phyloP scores from a whole-genome alignment of 2,329 filamentous ascomycete species.

The Plectosphaerella cucumerina region DNA sequence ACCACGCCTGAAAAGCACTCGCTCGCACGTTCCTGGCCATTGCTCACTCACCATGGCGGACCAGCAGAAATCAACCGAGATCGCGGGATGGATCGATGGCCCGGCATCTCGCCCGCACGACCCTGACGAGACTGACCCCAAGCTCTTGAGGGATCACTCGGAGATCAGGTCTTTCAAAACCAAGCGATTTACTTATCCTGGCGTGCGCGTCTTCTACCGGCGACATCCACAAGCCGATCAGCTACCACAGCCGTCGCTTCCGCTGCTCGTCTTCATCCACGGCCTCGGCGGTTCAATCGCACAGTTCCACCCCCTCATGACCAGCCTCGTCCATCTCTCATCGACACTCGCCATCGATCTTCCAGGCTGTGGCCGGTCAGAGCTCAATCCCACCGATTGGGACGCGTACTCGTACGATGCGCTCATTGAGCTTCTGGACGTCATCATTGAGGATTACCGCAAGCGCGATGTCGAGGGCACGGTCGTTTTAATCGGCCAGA shows the following conservation, averaged over 20 bases:
- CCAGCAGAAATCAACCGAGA: slow-evolving; percentile 5
- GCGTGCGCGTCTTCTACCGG: slow-evolving; percentile 78
- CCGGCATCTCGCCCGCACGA: slow-evolving; percentile 16
- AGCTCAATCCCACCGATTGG: slow-evolving; percentile 67
- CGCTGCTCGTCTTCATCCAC: slow-evolving; percentile 86
- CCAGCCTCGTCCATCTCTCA: slow-evolving; percentile 75
- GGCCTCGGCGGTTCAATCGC: slow-evolving; percentile 88
- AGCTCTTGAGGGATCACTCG: slow-evolving; percentile 75
- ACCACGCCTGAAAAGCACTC: slow-evolving; percentile 1
- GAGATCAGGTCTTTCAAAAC: slow-evolving; percentile 70
- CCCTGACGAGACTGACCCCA: slow-evolving; percentile 62
- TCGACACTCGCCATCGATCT: slow-evolving; percentile 86
- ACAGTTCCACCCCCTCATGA: slow-evolving; percentile 79
- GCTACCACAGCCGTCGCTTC: slow-evolving; percentile 68
- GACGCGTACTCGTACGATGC: slow-evolving; percentile 76
- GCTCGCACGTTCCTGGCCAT: background rate
- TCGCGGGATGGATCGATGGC: slow-evolving; percentile 5
- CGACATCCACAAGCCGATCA: slow-evolving; percentile 79
- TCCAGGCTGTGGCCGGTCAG: slow-evolving; percentile 81
- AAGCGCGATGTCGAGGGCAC: slow-evolving; percentile 62
- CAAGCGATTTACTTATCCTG: slow-evolving; percentile 63
- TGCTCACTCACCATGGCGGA: slow-evolving; percentile 7
- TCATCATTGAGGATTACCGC: slow-evolving; percentile 69
- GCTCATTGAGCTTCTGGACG: slow-evolving; percentile 69
- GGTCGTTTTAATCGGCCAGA: slow-evolving; percentile 81